Base-by-base conservation (phyloP, 2,329 filamentous ascomycete genomes). In the Cladosporium sp. region DNA sequence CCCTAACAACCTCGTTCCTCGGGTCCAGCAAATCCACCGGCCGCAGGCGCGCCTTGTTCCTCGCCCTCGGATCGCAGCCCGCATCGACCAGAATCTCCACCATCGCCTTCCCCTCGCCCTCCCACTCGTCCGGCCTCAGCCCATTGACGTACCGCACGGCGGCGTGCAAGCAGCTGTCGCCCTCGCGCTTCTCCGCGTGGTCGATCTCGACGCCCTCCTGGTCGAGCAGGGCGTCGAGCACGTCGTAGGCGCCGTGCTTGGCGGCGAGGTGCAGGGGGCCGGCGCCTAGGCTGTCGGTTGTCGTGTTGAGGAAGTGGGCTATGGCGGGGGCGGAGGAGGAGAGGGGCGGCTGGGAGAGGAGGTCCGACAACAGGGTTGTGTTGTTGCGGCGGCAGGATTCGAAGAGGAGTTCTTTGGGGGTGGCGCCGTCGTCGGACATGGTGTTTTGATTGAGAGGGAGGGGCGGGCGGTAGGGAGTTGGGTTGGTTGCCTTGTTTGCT, bases 351-450 rank as follows among this genome's bases (percentile, higher is more conserved):
- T 74, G 73, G 40, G 79, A 72, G 60, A 96, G 78, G 53, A 91
- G 80, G 63, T 93, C 85, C 62, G 81, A 74, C 53, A 97, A 82
- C 56, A 97, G 83, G 50, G 92, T 85, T 61, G 84, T 84, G 73
- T 97, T 96, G 79, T 97, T 92, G 66, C 90, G 83, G 56, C 92
- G 89, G 74, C 88, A 95, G 63, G 93, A 89, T 76, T 95, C 92
- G 72, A 97, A 83, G 63, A 97, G 81, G 65, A 88, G 81, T 75
- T 97, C 92, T 70, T 85, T 80, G 43, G 84, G 82, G 55, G 88
- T 88, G 62, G 92, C 92, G 68, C 92, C 93, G 86, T 95, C 61
- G 56, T 66, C 63, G 63, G 50, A 55, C 63, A 63, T 63, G 52
- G 45, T 57, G 48, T 38, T 40, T 43, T 11, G 45, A 18, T 16